Base-by-base conservation (phyloP, 441 rosid genomes). In the Jatropha podagrica region DNA sequence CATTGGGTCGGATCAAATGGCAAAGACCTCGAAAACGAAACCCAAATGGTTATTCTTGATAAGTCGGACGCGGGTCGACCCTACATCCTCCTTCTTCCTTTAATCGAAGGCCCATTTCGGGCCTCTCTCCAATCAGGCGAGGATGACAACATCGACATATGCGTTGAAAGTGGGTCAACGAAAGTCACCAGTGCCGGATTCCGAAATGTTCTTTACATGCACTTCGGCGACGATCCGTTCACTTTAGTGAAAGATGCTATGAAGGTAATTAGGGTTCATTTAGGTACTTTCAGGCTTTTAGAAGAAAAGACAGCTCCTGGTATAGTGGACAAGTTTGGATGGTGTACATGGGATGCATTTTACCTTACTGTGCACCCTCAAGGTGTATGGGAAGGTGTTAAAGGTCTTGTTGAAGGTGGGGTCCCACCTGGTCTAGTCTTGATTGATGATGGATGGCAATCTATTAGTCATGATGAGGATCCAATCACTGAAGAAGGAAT, bases 301-400 rank as follows among this genome's bases (percentile, higher is more conserved):
- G 94, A 89, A 6, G 99, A 95, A 79, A 95, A 95, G 77, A 81
- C 80, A 12, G 89, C 95, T 13, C 99, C 99, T 0, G 89, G 93
- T 2, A 88, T 95, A 60, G 92, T 93, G 10, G 97, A 91, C 75
- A 95, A 95, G 72, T 95, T 93, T 65, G 99, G 99, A 0, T 95
- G 99, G 99, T 93, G 96, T 72, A 93, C 99, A 18, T 92, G 98
- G 98, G 99, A 95, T 63, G 99, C 97, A 42, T 93, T 93, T 74
- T 93, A 93, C 73, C 91, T 90, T 63, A 86, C 85, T 0, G 98
- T 90, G 74, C 81, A 92, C 82, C 97, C 99, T 9, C 85, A 88
- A 13, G 99, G 98, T 0, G 75, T 95, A 13, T 78, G 87, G 85
- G 85, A 95, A 44, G 99, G 96, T 1, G 92, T 93, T 0, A 84